Base-by-base conservation (phyloP, 768 basidiomycete genomes). In the Lyophyllum shimeji region DNA sequence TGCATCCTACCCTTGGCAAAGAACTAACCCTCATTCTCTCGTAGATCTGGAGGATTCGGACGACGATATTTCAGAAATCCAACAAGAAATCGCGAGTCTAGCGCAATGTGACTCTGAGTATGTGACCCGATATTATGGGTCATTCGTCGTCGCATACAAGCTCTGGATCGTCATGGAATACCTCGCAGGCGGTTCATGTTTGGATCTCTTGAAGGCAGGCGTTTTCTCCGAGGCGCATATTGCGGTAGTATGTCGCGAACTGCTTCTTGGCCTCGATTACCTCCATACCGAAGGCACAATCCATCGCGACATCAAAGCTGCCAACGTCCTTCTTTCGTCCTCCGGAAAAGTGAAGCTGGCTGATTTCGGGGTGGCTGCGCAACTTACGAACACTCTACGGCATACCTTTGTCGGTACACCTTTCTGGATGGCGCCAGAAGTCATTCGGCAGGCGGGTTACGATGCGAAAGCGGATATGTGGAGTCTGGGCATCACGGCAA, bases 91-190 rank as follows among this genome's bases (percentile, higher is more conserved):
- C 61, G 91, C 95, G 18, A 97, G 92, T 71, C 81, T 99, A 25
- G 93, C 95, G 0, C 91, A 91, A 63, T 96, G 95, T 75, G 94
- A 95, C 69, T 98, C 95, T 4, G 93, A 95, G 74, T 94, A 93
- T 70, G 93, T 99, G 51, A 98, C 97, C 40, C 81, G 89, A 45
- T 98, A 98, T 70, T 98, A 97, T 65, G 95, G 94, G 44, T 95
- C 93, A 46, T 99, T 99, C 71, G 93, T 99, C 52, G 87, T 93
- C 61, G 86, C 90, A 33, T 98, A 96, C 79, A 96, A 98, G 72
- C 79, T 99, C 21, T 99, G 97, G 97, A 99, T 99, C 67, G 76
- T 99, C 65, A 98, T 99, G 97, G 97, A 99, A 72, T 99, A 93
- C 73, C 87, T 98, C 52, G 95, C 94, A 0, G 97, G 97, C 42